A percentile compares a stretch with the other conserved stretches of the same genome.
Conservation (phyloP, 768 basidiomycete genomes). For the Cystofilobasidium ferigula region DNA sequence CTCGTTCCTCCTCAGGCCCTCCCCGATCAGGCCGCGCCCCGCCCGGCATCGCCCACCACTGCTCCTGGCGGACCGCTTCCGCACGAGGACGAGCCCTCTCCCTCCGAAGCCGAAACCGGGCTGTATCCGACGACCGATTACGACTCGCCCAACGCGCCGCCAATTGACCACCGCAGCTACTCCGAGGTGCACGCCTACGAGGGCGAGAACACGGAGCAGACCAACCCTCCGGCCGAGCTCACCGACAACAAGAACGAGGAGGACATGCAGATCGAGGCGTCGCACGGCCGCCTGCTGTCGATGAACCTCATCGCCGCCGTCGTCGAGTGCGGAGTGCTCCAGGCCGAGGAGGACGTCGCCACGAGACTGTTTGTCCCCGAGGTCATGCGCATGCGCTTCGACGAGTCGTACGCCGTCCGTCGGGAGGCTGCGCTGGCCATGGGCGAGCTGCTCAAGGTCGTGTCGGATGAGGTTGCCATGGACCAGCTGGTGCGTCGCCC, state of each 20-base stretch:
- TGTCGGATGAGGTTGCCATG: conserved; percentile 60
- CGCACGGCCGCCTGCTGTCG: conserved; percentile 63
- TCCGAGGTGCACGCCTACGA: conserved; percentile 16
- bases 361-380: conserved; percentile 30
- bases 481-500: conserved; percentile 29
- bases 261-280: conserved; percentile 23
- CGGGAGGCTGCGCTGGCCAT: conserved; percentile 79
- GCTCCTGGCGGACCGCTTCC: background rate
- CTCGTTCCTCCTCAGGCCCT: background rate
- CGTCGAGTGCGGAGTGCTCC: conserved; percentile 44
- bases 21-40: background rate
- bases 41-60: background rate
- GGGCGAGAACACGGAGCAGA: conserved; percentile 2
- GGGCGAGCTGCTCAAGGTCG: conserved; percentile 75
- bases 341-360: conserved; percentile 25
- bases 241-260: conserved; percentile 5
- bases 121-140: conserved; percentile 2
- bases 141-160: conserved; percentile 25
- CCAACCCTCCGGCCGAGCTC: background rate
- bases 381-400: conserved; percentile 30
- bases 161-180: conserved; percentile 19
- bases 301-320: conserved; percentile 89
- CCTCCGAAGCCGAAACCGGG: background rate
- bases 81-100: too few relatives aligned
- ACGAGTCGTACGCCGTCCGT: conserved; percentile 55